Evolutionary conservation across 352 stramenopile species (phyloP), one percentile per base, ranked within the genome.

Genomic region (Globisporangium abappressorium): DNA sequence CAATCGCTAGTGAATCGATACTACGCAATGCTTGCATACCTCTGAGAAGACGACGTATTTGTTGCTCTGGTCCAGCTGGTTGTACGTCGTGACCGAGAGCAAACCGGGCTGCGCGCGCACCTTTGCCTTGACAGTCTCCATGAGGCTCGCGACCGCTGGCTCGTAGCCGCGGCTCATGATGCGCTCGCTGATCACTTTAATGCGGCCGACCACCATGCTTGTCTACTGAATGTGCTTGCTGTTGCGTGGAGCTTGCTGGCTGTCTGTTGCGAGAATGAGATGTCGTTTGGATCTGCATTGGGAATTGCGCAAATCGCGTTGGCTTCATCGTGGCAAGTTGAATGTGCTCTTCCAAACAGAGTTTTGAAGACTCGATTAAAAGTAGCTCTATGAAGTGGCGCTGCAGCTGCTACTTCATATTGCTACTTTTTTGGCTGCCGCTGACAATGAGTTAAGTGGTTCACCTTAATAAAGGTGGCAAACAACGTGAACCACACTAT

Each of bases 21-120:
- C 20, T 59, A 57, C 2, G 2, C 60, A 41, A 51, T 26, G 30
- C 2, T 12, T 14, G 54, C 70, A 26, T 51, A 93, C 85, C 85
- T 96, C 84, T 56, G 88, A 94, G 75, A 96, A 92, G 60, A 96
- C 88, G 63, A 96, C 81, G 75, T 94, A 96, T 75, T 96, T 96
- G 66, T 91, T 87, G 69, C 86, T 71, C 64, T 93, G 80, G 70
- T 93, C 84, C 65, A 89, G 65, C 65, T 94, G 84, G 59, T 69
- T 79, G 75, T 87, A 91, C 1, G 88, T 96, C 66, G 89, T 82
- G 66, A 96, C 84, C 8, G 82, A 87, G 62, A 96, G 68, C 33
- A 93, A 73, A 0, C 88, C 88, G 5, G 88, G 86, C 67, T 94
- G 87, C 61, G 75, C 71, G 60, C 84, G 84, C 66, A 96, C 88